These are phyloP conservation scores for Dothidotthia symphoricarpi DNA, from an alignment of 2,329 filamentous ascomycete genomes.

Conservation along the genomic window DNA sequence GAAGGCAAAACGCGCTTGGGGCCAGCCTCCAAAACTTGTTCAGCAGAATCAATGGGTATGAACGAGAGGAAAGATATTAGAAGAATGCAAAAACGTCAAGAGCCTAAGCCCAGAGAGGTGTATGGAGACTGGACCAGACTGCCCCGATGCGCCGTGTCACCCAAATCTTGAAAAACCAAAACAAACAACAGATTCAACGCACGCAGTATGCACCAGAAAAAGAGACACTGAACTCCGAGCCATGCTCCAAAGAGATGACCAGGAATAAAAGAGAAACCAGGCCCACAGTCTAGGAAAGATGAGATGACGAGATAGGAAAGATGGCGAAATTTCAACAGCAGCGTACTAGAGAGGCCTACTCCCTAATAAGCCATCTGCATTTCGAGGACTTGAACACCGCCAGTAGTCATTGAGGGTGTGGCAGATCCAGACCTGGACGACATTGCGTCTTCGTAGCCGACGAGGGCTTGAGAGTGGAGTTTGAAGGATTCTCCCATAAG, in stretches of 20 bases:
- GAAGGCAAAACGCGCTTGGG: conserved; percentile 33
- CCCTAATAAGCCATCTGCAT: conserved; percentile 46
- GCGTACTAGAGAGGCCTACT: conserved; percentile 1
- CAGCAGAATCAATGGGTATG: conserved; percentile 39
- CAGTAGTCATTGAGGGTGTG: conserved; percentile 43
- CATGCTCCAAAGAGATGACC: conserved; percentile 37
- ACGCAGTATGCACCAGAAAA: conserved; percentile 17
- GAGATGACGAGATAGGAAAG: conserved; percentile 19
- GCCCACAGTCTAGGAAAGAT: conserved; percentile 33
- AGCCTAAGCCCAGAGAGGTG: conserved; percentile 36
- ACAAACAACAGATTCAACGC: conserved; percentile 14
- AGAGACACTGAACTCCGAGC: conserved; percentile 31
- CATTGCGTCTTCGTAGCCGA: conserved; percentile 86
- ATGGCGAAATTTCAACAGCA: conserved; percentile 17
- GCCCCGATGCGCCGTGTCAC: conserved; percentile 38
- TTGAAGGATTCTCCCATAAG: conserved; percentile 99
- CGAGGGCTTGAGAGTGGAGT: conserved; percentile 88
- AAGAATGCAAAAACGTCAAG: conserved; percentile 29
- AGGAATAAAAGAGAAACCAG: conserved; percentile 12
- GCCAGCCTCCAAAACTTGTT: conserved; percentile 40
- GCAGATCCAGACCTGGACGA: conserved; percentile 47
- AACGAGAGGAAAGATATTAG: conserved; percentile 40
- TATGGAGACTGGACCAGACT: conserved; percentile 35
- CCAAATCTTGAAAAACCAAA: conserved; percentile 23
- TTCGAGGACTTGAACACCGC: conserved; percentile 43